Conservation (phyloP, 1,284 basidiomycete species). For the Coniferiporia weirii region DNA sequence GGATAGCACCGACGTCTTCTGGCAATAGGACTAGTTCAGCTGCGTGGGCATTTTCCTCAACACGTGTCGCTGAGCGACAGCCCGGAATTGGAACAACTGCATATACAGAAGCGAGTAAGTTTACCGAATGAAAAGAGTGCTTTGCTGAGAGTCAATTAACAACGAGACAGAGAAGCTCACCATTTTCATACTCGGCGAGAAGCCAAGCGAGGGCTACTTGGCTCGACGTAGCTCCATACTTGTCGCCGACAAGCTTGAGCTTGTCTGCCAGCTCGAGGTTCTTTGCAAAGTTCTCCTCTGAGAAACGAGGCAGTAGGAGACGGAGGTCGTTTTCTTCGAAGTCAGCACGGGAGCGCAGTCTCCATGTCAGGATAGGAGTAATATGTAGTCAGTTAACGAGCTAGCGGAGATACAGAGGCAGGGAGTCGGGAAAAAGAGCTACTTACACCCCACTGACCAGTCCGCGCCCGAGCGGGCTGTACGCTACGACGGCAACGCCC, state of each 20-base stretch:
- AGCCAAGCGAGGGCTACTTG: slow-evolving; percentile 41
- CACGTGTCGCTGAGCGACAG: slow-evolving; percentile 21
- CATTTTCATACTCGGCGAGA: slow-evolving; percentile 25
- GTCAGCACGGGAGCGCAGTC: slow-evolving; percentile 27
- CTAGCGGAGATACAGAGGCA: neutral
- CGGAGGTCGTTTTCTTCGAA: slow-evolving; percentile 32
- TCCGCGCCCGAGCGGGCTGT: slow-evolving; percentile 35
- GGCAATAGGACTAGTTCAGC: slow-evolving; percentile 25
- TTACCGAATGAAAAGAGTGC: neutral
- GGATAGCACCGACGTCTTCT: slow-evolving; percentile 28
- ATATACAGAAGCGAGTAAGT: neutral
- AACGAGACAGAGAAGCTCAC: slow-evolving; percentile 7
- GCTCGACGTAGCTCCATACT: slow-evolving; percentile 28
- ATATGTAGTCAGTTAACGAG: neutral
- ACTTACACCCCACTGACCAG: slow-evolving; percentile 31
- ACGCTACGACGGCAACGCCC: slow-evolving; percentile 34
- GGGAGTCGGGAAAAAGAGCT: no score
- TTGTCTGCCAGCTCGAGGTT: slow-evolving; percentile 34
- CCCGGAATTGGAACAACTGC: slow-evolving; percentile 29
- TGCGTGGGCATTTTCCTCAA: slow-evolving; percentile 30
- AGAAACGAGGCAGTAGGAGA: slow-evolving; percentile 27
- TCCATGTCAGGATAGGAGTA: neutral
- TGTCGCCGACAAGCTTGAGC: slow-evolving; percentile 25
- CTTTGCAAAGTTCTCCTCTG: slow-evolving; percentile 34
- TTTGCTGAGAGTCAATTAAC: neutral